These are phyloP conservation scores for Periconia digitata DNA, from an alignment of 2,329 filamentous ascomycete genomes.

Conservation along the genomic window DNA sequence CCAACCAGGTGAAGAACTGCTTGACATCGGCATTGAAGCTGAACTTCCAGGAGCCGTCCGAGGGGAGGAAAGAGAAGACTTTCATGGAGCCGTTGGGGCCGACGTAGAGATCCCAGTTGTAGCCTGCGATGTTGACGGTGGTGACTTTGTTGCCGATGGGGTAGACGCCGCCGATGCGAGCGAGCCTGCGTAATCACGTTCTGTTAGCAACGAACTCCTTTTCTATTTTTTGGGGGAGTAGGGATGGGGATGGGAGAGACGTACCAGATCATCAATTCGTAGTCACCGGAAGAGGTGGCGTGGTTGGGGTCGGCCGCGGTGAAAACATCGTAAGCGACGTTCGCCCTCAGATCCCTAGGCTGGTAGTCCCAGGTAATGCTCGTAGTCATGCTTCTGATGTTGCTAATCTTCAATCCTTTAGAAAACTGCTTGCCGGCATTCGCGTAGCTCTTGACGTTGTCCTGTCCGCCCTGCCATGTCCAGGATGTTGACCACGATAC, in stretches of 20 bases:
- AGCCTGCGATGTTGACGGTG: background rate
- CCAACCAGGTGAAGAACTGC: background rate
- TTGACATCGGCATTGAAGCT: background rate
- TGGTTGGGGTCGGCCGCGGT: constrained; percentile 7
- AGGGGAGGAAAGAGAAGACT: background rate
- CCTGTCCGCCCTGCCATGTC: constrained; percentile 9
- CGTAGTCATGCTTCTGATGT: constrained; percentile 3
- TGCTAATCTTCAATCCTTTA: background rate
- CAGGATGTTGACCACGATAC: constrained; percentile 6
- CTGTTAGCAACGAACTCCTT: background rate
- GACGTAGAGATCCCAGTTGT: background rate
- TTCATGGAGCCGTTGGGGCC: background rate
- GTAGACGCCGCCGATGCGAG: background rate
- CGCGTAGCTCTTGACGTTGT: constrained; percentile 11
- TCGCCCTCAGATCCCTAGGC: constrained; percentile 1
- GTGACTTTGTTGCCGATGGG: background rate
- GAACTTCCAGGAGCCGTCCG: background rate
- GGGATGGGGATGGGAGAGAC: background rate
- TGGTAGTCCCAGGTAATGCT: constrained; percentile 6
- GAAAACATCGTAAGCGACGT: constrained; percentile 13
- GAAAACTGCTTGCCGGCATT: constrained; percentile 4
- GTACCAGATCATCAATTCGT: constrained; percentile 11
- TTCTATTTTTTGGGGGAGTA: no score
- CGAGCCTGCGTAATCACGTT: background rate
- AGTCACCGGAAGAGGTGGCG: constrained; percentile 8